A percentile compares a stretch with the other conserved stretches of the same genome.
Conservation (phyloP, 1,139 yeast genomes). For the Debaryomycetaceae sp. region DNA sequence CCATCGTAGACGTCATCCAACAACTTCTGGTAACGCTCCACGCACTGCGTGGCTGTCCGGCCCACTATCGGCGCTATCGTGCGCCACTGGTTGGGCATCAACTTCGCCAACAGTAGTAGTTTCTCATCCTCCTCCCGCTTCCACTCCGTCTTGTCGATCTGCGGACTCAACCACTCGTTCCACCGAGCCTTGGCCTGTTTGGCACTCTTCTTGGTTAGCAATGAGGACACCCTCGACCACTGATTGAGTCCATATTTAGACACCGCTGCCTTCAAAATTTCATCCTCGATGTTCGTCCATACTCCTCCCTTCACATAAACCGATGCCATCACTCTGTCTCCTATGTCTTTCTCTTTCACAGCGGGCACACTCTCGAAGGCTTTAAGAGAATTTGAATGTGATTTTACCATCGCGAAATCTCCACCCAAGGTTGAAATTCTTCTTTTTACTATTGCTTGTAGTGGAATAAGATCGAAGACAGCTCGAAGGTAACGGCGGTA, state of each 20-base stretch:
- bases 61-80: constrained; percentile 79
- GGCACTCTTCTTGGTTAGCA: constrained; percentile 81
- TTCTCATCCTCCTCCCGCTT: constrained; percentile 72
- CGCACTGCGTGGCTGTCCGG: constrained; percentile 82
- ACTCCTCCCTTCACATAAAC: constrained; percentile 81
- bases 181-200: constrained; percentile 92
- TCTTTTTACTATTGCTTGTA: background rate
- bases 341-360: background rate
- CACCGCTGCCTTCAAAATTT: constrained; percentile 84
- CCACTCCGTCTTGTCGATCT: constrained; percentile 65
- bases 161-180: constrained; percentile 85
- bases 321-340: constrained; percentile 30
- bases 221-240: constrained; percentile 91
- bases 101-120: constrained; percentile 60
- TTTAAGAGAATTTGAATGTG: background rate
- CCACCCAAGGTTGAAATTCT: background rate
- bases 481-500: background rate
- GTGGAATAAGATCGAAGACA: too few relatives aligned
- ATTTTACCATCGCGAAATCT: background rate
- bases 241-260: constrained; percentile 91
- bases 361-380: background rate
- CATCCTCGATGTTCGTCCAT: constrained; percentile 92
- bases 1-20: constrained; percentile 51
- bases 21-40: constrained; percentile 79
- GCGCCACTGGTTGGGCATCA: constrained; percentile 93